Evolutionary conservation across 768 basidiomycete genomes (phyloP).

Genomic region (Hericium alpestre): DNA sequence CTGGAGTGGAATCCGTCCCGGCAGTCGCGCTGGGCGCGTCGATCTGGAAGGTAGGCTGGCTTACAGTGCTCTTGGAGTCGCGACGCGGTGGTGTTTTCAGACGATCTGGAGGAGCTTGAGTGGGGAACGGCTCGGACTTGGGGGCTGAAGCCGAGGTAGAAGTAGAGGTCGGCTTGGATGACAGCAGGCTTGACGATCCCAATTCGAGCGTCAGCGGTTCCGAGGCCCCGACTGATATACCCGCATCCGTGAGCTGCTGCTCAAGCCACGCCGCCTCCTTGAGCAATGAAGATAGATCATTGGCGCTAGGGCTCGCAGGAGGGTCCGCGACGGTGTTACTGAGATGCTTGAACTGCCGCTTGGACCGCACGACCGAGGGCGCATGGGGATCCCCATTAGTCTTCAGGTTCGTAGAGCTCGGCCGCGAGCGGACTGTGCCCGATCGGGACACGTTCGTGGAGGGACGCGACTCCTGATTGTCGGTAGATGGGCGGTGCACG

Average conservation of each 20-base stretch:
- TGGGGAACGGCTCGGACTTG: not conserved
- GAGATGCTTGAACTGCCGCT: slow-evolving; percentile 15
- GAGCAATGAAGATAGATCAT: slow-evolving; percentile 44
- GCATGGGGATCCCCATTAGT: slow-evolving; percentile 11
- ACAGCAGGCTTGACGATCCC: not conserved
- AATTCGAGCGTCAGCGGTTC: not conserved
- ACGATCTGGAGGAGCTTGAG: not conserved
- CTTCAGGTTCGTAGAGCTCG: slow-evolving; percentile 10
- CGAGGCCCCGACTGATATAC: slow-evolving; percentile 15
- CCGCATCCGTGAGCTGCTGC: slow-evolving; percentile 38
- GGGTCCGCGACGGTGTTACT: slow-evolving; percentile 19
- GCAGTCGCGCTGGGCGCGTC: slow-evolving; percentile 21
- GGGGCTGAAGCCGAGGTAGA: not conserved
- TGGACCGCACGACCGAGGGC: slow-evolving; percentile 10
- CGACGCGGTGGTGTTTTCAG: not conserved
- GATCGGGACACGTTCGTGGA: slow-evolving; percentile 6
- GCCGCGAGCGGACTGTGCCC: slow-evolving; percentile 7
- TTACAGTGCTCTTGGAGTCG: not conserved
- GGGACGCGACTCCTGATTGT: slow-evolving; percentile 1
- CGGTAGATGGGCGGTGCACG: slow-evolving; percentile 19
- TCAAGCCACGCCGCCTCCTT: slow-evolving; percentile 52
- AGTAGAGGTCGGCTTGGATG: not conserved
- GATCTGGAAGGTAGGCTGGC: slow-evolving; percentile 7
- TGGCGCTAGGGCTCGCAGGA: slow-evolving; percentile 36
- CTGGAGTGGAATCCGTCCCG: slow-evolving; percentile 21